Evolutionary conservation across 2,329 filamentous ascomycete genomes (phyloP), one percentile per base, ranked within the genome.

Genomic region (Fusarium drepaniforme): DNA sequence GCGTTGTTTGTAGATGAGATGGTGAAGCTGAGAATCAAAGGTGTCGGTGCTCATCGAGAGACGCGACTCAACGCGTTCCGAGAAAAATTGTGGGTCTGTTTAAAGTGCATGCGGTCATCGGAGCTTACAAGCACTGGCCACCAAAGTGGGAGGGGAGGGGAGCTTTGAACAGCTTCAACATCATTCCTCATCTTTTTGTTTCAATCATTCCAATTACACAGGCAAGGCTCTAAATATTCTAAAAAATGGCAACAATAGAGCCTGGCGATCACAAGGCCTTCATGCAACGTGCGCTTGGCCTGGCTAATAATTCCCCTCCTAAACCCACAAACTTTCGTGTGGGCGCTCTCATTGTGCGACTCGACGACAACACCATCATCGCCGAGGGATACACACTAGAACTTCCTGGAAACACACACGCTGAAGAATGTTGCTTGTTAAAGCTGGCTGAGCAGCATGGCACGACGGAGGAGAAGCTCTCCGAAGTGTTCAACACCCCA

Each of bases 291-390:
- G 95, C 95, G 42, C 90, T 98, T 67, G 85, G 88, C n/a, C 88
- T 95, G 73, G 96, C 97, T 15, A 88, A 89, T 40, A 89, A 93
- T 74, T 97, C 96, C 13, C 94, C 94, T 3, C 94, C 95, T 33
- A 95, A 93, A 79, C 93, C 96, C 3, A 95, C 94, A 62, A 98
- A 98, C 83, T 99, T 95, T 86, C 91, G 96, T 70, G 96, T 99
- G 25, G 97, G 97, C 49, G 97, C 97, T n/a, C 83, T 98, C n/a
- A 88, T 98, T 44, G 88, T 97, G 23, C 87, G 91, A 68, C 82
- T 87, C 16, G 83, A 84, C 49, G 87, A 85, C 40, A 88, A 91
- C 77, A 81, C 84, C 30, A 86, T 97, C 68, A 87, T 97, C 33
- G 90, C 93, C 1, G 94, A 94, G 2, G 96, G 97, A 65, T 98